Evolutionary conservation across 768 basidiomycete genomes (phyloP).

Genomic region (Phylloporus sp.): DNA sequence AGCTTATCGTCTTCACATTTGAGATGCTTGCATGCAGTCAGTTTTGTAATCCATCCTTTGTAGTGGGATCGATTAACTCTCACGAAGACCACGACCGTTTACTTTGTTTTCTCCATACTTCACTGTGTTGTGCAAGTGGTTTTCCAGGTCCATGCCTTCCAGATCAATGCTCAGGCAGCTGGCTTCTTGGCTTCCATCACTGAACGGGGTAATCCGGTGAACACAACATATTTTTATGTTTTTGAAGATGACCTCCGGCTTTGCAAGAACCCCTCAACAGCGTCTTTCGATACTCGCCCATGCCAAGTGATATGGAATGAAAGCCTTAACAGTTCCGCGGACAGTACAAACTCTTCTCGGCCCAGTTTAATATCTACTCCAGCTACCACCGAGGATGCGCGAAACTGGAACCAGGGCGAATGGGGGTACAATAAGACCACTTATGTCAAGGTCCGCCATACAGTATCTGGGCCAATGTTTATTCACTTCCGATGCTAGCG

Average conservation of each 20-base stretch:
- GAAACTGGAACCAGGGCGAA: not conserved
- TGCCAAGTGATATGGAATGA: constrained; percentile 61
- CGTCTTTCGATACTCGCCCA: constrained; percentile 23
- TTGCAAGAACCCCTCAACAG: constrained; percentile 50
- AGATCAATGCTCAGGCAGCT: constrained; percentile 58
- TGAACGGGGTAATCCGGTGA: constrained; percentile 43
- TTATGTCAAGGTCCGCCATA: constrained; percentile 1
- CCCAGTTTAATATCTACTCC: not conserved
- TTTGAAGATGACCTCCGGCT: constrained; percentile 49
- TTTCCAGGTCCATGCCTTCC: constrained; percentile 65
- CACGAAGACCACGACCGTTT: constrained; percentile 60
- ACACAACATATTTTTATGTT: constrained; percentile 42
- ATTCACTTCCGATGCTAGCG: constrained; percentile 7
- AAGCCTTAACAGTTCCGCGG: not conserved
- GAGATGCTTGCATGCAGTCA: not conserved
- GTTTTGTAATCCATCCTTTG: not conserved
- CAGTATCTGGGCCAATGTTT: not conserved
- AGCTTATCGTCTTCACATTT: not conserved
- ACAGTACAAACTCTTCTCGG: not conserved
- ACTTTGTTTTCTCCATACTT: constrained; percentile 61
- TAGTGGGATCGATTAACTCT: constrained; percentile 72
- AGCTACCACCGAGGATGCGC: not conserved
- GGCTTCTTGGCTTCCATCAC: constrained; percentile 50
- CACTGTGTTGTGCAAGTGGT: constrained; percentile 67
- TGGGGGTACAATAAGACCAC: not conserved